These are phyloP conservation scores for Platismatia glauca DNA, from an alignment of 495 filamentous ascomycete genomes.

Conservation along the genomic window DNA sequence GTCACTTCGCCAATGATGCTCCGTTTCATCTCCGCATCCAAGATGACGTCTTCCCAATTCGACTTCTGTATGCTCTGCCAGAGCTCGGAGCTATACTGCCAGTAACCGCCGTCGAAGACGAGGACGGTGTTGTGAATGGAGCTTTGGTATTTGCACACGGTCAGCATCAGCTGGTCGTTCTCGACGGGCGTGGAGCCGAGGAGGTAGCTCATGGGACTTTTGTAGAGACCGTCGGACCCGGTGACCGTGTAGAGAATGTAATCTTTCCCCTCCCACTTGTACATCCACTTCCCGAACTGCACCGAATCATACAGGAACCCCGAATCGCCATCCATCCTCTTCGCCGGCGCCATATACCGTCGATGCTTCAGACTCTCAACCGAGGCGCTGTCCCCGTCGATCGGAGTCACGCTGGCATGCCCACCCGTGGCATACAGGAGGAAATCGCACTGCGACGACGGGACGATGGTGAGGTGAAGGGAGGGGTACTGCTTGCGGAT, in stretches of 20 bases:
- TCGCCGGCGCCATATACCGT: neutral
- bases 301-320: slow-evolving; percentile 18
- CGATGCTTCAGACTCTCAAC: slow-evolving; percentile 8
- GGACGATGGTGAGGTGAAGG: slow-evolving; percentile 17
- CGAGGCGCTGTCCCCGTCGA: slow-evolving; percentile 2
- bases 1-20: slow-evolving; percentile 30
- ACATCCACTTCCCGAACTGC: slow-evolving; percentile 15
- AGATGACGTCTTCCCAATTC: slow-evolving; percentile 38
- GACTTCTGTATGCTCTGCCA: slow-evolving; percentile 34
- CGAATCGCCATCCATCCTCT: neutral
- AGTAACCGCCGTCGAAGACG: slow-evolving; percentile 33
- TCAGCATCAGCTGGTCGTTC: slow-evolving; percentile 45
- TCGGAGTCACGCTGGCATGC: slow-evolving; percentile 12
- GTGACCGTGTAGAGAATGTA: slow-evolving; percentile 16
- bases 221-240: slow-evolving; percentile 9
- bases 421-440: slow-evolving; percentile 18
- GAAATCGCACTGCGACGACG: slow-evolving; percentile 16
- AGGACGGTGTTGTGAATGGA: slow-evolving; percentile 24
- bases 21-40: slow-evolving; percentile 37
- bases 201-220: slow-evolving; percentile 11
- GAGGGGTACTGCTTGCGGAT: slow-evolving; percentile 18
- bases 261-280: slow-evolving; percentile 15
- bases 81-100: slow-evolving; percentile 28
- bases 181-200: slow-evolving; percentile 26
- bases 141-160: slow-evolving; percentile 38